A percentile compares a stretch with the other conserved stretches of the same genome.
Conservation (phyloP, 2,329 filamentous ascomycete genomes). For the Neonectria magnoliae region DNA sequence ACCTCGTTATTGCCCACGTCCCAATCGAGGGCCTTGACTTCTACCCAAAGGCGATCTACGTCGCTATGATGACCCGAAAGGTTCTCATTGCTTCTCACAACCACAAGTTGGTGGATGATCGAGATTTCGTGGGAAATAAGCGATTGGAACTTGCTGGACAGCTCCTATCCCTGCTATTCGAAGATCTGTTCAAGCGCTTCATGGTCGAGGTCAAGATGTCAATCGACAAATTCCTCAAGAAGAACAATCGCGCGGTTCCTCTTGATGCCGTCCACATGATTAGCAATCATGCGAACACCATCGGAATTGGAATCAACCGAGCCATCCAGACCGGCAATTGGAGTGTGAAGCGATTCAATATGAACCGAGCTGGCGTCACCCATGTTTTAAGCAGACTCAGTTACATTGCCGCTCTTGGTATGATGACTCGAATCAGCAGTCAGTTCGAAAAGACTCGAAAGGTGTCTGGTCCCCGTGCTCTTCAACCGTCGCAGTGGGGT, state of each 20-base stretch:
- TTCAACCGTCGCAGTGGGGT: slow-evolving; percentile 97
- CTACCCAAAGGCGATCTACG: slow-evolving; percentile 94
- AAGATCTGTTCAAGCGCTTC: slow-evolving; percentile 98
- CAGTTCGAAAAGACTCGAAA: slow-evolving; percentile 99
- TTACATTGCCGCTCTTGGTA: slow-evolving; percentile 95
- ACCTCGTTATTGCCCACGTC: slow-evolving; percentile 94
- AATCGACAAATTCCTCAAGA: slow-evolving; percentile 95
- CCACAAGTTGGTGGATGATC: slow-evolving; percentile 88
- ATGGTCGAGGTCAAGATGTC: slow-evolving; percentile 88
- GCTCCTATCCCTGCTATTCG: slow-evolving; percentile 91
- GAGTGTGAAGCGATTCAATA: slow-evolving; percentile 97
- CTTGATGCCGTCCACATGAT: slow-evolving; percentile 90
- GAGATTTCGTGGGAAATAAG: slow-evolving; percentile 99
- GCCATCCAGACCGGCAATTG: slow-evolving; percentile 98
- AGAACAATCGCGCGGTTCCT: slow-evolving; percentile 86
- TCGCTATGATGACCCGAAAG: slow-evolving; percentile 96
- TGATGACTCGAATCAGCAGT: slow-evolving; percentile 99
- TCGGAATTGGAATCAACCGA: slow-evolving; percentile 92
- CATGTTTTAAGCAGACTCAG: slow-evolving; percentile 95
- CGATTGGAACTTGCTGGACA: slow-evolving; percentile 94
- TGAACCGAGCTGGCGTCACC: slow-evolving; percentile 96
- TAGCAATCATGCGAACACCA: slow-evolving; percentile 83
- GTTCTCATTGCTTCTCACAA: slow-evolving; percentile 95
- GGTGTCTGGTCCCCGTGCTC: slow-evolving; percentile 91
- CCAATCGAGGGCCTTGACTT: slow-evolving; percentile 92